Evolutionary conservation across 257 asterid genomes (phyloP).

Genomic region (Forsythia viridissima): DNA sequence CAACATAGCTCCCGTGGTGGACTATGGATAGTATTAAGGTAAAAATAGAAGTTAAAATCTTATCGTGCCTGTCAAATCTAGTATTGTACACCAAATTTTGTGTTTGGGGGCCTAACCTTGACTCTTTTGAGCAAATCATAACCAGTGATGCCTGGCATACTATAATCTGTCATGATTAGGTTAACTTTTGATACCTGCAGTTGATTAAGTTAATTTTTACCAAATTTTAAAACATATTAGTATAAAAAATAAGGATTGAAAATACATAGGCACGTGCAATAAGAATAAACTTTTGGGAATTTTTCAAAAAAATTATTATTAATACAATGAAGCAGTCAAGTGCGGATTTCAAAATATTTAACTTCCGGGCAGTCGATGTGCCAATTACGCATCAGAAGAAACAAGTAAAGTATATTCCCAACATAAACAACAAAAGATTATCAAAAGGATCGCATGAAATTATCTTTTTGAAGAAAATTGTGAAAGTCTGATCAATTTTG

Average conservation of each 20-base stretch:
- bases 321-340: too few relatives aligned
- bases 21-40: not conserved
- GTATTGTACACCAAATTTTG: not conserved
- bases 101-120: conserved; percentile 39
- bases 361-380: not conserved
- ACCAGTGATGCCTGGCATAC: conserved; percentile 73
- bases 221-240: not conserved
- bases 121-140: conserved; percentile 65
- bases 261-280: not conserved
- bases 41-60: not conserved
- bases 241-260: not conserved
- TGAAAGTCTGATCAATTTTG: too few relatives aligned
- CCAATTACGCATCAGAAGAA: not conserved
- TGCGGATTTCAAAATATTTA: not conserved
- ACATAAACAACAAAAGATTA: not conserved
- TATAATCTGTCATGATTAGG: conserved; percentile 65
- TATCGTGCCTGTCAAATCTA: not conserved
- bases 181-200: conserved; percentile 51
- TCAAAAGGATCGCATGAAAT: not conserved
- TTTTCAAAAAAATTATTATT: not conserved
- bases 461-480: not conserved
- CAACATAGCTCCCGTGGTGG: not conserved
- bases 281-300: not conserved
- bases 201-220: too few relatives aligned
- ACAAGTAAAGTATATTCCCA: not conserved